Base-by-base conservation (phyloP, 2,329 filamentous ascomycete genomes). In the Aspergillus intermedius region DNA sequence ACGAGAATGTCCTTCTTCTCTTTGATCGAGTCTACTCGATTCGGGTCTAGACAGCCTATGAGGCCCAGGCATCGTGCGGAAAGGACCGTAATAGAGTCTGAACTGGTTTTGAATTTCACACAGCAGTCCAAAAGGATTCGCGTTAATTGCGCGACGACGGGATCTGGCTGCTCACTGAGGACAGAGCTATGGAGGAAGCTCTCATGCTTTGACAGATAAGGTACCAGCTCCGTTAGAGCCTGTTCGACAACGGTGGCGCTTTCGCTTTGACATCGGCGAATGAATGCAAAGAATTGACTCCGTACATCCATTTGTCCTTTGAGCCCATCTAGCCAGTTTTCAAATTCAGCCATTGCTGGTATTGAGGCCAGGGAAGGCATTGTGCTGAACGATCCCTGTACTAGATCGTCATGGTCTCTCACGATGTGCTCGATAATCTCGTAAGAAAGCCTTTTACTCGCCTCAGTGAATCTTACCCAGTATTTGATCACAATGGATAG, bases 41-140 rank as follows among this genome's bases (percentile, higher is more conserved):
- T 95, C 1, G 91, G 86, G 66, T 98, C 94, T 19, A 98, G 73
- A 55, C 91, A 95, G 5, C 94, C 93, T 46, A 98, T 83, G 17
- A 94, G 77, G 0, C 94, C 94, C 35, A 98, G 77, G 55, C 88
- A 93, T 60, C 87, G 82, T 12, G 89, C 86, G 53, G 88, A 89
- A 2, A 94, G 74, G 15, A 81, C 75, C 45, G 84, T 78, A 47
- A 97, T 87, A 10, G 82, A 80, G 6, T 75, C 66, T 39, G 87
- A 79, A 10, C 78, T 76, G 45, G 81, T 79, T 54, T 84, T 87
- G 67, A 93, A 93, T 54, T 86, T 89, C 47, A 90, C 82, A 44
- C 85, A 86, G 45, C 88, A 91, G 69, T 97, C 91, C 8, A 99
- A 78, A 9, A 98, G 75, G 10, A 87, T 83, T 45, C 91, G 82